Evolutionary conservation across 2,329 filamentous ascomycete species (phyloP), one percentile per base, ranked within the genome.

Genomic region (Botrytis fragariae): DNA sequence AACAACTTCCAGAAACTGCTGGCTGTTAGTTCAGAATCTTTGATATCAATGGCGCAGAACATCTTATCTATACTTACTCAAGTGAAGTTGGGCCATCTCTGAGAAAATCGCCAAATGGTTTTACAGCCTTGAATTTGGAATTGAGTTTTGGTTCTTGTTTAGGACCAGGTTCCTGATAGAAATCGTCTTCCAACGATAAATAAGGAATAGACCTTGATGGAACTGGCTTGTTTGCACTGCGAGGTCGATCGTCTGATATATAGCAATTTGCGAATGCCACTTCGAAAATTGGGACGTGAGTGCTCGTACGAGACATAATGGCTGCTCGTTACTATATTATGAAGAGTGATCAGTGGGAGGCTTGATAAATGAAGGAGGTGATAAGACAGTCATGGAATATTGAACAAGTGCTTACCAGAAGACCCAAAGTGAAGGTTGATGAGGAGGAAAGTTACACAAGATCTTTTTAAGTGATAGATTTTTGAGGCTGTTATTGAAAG

Each of bases 1-100:
- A 68, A 68, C 4, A 57, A 22, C 12, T 57, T 57, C 65, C 65
- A 68, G 37, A 68, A 68, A 32, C 65, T 68, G 7, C 10, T 57
- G 35, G 3, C 7, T 25, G n/a, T 68, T 44, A 68, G 65, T 29
- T 10, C 10, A 32, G 9, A n/a, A 7, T 32, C 3, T 42, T 42
- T 10, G 10, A 8, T 57, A 44, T 44, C n/a, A 42, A 6, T 25
- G n/a, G 18, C 22, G 39, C 2, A 42, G 14, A n/a, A 10, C 0
- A 42, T 42, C 32, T 8, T 25, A 22, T 42, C 2, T 57, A 25
- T 25, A 57, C 48, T 68, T 68, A 68, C 64, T 57, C n/a, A 7
- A 57, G 25, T 14, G 65, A 68, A 18, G 25, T 68, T 10, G 35
- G 35, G 9, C 65, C 65, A 42, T 57, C 35, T 14, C 14, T 39